Percentiles rank a stretch among this genome's conserved stretches.
phyloP scores from a whole-genome alignment of 2,329 filamentous ascomycete species.

The Sordariomycetes sp. region DNA sequence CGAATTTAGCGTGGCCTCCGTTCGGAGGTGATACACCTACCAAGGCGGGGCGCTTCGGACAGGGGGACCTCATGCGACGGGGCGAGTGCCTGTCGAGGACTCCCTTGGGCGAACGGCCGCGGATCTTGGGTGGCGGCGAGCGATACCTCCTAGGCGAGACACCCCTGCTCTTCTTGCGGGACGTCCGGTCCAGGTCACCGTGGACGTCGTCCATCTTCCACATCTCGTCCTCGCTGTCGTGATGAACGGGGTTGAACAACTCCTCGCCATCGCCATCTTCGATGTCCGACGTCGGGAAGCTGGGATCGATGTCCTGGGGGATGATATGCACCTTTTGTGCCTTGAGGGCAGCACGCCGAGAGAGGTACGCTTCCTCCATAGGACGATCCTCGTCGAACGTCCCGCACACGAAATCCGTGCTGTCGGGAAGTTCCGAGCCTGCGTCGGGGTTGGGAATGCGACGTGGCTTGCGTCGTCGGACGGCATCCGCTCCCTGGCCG shows the following conservation, averaged over 20 bases:
- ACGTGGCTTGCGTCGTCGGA: slow-evolving; percentile 2
- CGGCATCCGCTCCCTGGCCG: slow-evolving; percentile 20
- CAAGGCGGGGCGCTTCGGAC: slow-evolving; percentile 32
- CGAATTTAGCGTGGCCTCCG: slow-evolving; percentile 24
- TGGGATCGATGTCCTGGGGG: slow-evolving; percentile 96
- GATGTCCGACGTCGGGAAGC: slow-evolving; percentile 88
- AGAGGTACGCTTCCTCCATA: slow-evolving; percentile 86
- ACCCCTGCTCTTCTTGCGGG: slow-evolving; percentile 31
- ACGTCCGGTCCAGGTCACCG: slow-evolving; percentile 42
- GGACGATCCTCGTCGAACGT: slow-evolving; percentile 92
- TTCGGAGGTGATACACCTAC: slow-evolving; percentile 14
- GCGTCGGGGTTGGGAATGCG: slow-evolving; percentile 46
- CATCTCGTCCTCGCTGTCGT: slow-evolving; percentile 57
- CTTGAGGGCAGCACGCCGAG: slow-evolving; percentile 70
- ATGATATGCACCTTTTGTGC: slow-evolving; percentile 71
- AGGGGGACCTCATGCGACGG: slow-evolving; percentile 58
- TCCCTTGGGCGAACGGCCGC: slow-evolving; percentile 38
- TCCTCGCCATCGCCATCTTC: slow-evolving; percentile 77
- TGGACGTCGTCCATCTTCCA: slow-evolving; percentile 60
- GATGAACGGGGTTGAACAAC: slow-evolving; percentile 41
- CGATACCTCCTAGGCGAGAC: slow-evolving; percentile 30
- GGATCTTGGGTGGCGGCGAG: slow-evolving; percentile 29
- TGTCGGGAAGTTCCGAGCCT: slow-evolving; percentile 83
- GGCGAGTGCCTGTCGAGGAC: slow-evolving; percentile 62
- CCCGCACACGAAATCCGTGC: slow-evolving; percentile 97